phyloP scores from a whole-genome alignment of 1,284 basidiomycete species.

The Tremellales sp. region DNA sequence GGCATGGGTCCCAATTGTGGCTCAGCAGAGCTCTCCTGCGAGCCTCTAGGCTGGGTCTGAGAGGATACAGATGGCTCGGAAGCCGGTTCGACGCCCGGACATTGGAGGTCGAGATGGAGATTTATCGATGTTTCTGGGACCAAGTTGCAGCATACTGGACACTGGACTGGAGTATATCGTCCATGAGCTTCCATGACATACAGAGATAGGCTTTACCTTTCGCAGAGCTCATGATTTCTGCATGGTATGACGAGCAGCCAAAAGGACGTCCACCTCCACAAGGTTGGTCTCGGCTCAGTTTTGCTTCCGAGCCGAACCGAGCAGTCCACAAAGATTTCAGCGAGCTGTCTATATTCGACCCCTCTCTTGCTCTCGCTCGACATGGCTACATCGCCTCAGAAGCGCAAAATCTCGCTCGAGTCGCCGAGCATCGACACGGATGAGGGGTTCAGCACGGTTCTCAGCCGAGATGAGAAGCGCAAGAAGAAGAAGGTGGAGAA shows the following conservation, averaged over 20 bases:
- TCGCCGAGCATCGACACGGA: no score
- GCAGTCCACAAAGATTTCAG: no score
- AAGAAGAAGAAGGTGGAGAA: constrained; percentile 71
- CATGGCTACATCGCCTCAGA: no score
- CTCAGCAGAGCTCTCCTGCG: constrained; percentile 10
- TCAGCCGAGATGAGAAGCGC: constrained; percentile 56
- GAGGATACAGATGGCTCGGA: constrained; percentile 11
- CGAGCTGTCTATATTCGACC: no score
- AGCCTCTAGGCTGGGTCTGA: not conserved
- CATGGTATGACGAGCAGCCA: no score
- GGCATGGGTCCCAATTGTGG: constrained; percentile 9
- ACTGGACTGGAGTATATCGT: constrained; percentile 23
- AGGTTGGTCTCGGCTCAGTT: no score
- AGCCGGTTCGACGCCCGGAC: constrained; percentile 21
- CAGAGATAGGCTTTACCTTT: not conserved
- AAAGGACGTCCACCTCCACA: no score
- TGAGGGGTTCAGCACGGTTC: constrained; percentile 63
- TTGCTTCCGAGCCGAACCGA: no score
- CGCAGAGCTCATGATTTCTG: not conserved
- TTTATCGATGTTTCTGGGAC: constrained; percentile 44
- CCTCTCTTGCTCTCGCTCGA: no score
- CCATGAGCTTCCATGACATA: not conserved
- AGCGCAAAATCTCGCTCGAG: no score
- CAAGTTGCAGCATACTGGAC: constrained; percentile 42
- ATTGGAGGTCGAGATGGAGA: constrained; percentile 46